Conservation (phyloP, 352 stramenopile genomes). For the Phytophthora fragariae region DNA sequence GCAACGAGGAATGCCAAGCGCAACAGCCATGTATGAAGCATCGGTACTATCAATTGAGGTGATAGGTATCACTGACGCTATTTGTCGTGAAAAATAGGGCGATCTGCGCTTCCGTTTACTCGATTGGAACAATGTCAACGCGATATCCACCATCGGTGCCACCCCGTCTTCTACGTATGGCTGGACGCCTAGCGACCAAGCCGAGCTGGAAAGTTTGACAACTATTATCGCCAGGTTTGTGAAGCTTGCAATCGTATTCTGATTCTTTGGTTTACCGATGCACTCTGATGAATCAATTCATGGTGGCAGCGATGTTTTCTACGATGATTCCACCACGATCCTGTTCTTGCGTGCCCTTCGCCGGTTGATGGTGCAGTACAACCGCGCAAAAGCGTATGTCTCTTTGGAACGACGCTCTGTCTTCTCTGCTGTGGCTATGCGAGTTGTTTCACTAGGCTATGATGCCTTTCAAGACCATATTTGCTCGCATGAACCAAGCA, state of each 20-base stretch:
- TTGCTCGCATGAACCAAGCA: constrained; percentile 46
- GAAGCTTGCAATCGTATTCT: background rate
- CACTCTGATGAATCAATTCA: background rate
- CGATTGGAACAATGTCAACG: constrained; percentile 13
- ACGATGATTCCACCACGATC: constrained; percentile 56
- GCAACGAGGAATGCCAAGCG: constrained; percentile 44
- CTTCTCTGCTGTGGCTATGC: constrained; percentile 63
- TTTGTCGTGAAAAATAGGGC: constrained; percentile 16
- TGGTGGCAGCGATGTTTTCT: constrained; percentile 68
- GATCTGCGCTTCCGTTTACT: constrained; percentile 35
- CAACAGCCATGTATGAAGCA: constrained; percentile 35
- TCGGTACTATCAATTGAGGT: background rate
- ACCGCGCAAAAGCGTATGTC: constrained; percentile 37
- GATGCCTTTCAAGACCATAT: constrained; percentile 58
- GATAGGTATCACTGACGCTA: background rate
- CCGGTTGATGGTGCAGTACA: constrained; percentile 44
- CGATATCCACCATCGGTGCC: background rate
- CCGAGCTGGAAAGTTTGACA: constrained; percentile 19
- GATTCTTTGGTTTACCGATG: background rate
- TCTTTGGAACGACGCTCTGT: constrained; percentile 58
- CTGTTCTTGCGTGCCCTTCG: constrained; percentile 53
- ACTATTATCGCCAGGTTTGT: constrained; percentile 51
- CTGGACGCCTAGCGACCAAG: constrained; percentile 37
- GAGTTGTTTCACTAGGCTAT: constrained; percentile 59
- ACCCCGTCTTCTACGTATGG: constrained; percentile 20